These are phyloP conservation scores for Bassia scoparia DNA, from an alignment of 148 eudicot species.

Conservation along the genomic window DNA sequence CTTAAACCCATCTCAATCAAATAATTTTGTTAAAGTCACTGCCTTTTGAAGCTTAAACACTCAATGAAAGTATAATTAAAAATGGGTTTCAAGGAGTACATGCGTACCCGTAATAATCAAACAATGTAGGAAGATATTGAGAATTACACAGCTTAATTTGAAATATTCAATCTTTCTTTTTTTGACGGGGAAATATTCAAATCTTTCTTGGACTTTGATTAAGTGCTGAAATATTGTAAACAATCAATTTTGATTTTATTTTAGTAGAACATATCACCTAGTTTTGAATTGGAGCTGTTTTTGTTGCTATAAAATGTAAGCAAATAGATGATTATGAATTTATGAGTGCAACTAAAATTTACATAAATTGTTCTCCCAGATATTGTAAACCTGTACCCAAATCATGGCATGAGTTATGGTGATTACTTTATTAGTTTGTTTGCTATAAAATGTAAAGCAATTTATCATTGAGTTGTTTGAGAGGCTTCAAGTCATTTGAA, in stretches of 20 bases:
- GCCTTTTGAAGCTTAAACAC: slow-evolving; percentile 3
- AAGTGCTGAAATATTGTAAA: neutral
- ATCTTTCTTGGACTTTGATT: neutral
- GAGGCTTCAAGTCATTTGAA: neutral
- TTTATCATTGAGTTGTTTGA: too few species aligned
- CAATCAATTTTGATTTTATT: neutral
- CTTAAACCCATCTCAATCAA: too few species aligned
- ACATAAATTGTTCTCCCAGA: neutral
- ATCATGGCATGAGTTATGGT: neutral
- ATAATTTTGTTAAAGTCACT: neutral
- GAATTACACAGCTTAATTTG: slow-evolving; percentile 11
- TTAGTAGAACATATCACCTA: too few species aligned
- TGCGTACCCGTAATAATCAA: too few species aligned
- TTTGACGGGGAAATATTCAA: too few species aligned
- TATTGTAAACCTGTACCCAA: neutral
- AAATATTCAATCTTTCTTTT: neutral
- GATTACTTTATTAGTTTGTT: neutral
- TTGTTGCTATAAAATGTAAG: neutral
- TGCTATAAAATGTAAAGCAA: too few species aligned
- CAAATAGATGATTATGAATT: neutral
- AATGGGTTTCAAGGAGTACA: slow-evolving; percentile 6
- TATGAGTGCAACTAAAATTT: neutral
- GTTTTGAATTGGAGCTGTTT: neutral
- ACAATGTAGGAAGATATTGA: neutral
- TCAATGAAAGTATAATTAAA: neutral